Evolutionary conservation across 2,329 filamentous ascomycete genomes (phyloP).

Genomic region (Ceratocystis huliohia): DNA sequence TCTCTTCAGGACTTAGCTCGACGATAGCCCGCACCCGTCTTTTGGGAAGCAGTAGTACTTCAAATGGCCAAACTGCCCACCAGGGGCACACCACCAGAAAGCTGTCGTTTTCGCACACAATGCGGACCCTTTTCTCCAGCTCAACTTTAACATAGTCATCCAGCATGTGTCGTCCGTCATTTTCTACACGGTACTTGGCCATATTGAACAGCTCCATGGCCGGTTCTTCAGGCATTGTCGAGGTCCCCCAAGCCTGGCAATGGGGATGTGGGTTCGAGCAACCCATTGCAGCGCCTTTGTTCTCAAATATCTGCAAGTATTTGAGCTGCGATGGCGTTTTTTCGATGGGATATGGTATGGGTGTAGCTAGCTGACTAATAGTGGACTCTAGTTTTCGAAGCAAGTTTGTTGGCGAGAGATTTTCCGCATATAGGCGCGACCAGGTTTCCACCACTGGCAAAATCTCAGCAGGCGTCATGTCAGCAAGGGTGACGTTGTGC

Average conservation of each 20-base stretch:
- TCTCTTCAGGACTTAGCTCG: slow-evolving; percentile 62
- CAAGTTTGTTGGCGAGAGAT: slow-evolving; percentile 60
- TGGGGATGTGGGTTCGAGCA: slow-evolving; percentile 98
- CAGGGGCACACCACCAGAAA: slow-evolving; percentile 89
- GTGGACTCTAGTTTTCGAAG: slow-evolving; percentile 35
- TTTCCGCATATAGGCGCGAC: slow-evolving; percentile 76
- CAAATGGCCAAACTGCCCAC: slow-evolving; percentile 98
- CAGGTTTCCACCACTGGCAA: slow-evolving; percentile 76
- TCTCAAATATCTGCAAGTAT: slow-evolving; percentile 99
- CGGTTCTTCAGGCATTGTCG: slow-evolving; percentile 79
- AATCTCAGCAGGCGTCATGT: slow-evolving; percentile 67
- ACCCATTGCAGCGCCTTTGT: slow-evolving; percentile 95
- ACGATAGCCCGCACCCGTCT: slow-evolving; percentile 72
- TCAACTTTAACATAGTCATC: slow-evolving; percentile 81
- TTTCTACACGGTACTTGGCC: slow-evolving; percentile 60
- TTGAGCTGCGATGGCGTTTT: slow-evolving; percentile 29
- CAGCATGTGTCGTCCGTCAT: slow-evolving; percentile 63
- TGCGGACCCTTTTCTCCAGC: slow-evolving; percentile 60
- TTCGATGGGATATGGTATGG: slow-evolving; percentile 31
- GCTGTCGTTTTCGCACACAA: slow-evolving; percentile 73
- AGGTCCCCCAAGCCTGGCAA: slow-evolving; percentile 93
- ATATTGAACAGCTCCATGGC: slow-evolving; percentile 66
- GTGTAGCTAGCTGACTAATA: slow-evolving; percentile 31
- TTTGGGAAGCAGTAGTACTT: slow-evolving; percentile 80
- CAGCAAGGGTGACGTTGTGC: slow-evolving; percentile 85